phyloP scores from a whole-genome alignment of 257 asterid genomes.

The Fraxinus pennsylvanica region DNA sequence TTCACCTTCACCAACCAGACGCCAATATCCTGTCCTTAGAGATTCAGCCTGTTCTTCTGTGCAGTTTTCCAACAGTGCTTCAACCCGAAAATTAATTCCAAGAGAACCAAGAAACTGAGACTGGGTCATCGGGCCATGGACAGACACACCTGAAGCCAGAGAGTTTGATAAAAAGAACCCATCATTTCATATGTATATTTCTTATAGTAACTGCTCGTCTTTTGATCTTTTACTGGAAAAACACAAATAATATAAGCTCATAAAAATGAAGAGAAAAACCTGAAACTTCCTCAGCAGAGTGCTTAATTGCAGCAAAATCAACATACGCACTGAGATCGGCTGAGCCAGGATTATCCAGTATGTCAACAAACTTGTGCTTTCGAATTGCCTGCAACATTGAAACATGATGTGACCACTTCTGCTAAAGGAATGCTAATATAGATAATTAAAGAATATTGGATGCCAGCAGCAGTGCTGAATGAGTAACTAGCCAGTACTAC shows the following conservation, averaged over 20 bases:
- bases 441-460: not conserved
- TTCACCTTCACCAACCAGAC: conserved; percentile 83
- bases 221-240: not conserved
- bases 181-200: conserved; percentile 1
- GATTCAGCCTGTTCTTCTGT: conserved; percentile 74
- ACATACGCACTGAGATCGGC: conserved; percentile 92
- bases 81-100: conserved; percentile 76
- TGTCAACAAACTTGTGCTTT: conserved; percentile 72
- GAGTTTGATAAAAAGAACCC: not conserved
- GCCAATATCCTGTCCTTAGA: conserved; percentile 78
- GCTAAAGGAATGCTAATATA: not conserved
- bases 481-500: not conserved
- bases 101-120: conserved; percentile 80
- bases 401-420: conserved; percentile 2
- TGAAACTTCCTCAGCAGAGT: conserved; percentile 70
- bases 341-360: conserved; percentile 75
- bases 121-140: conserved; percentile 82
- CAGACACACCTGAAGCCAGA: conserved; percentile 50
- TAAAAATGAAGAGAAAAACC: conserved; percentile 33
- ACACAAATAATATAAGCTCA: not conserved
- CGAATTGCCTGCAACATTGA: conserved; percentile 64
- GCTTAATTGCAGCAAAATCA: conserved; percentile 70
- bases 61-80: conserved; percentile 68
- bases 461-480: not conserved
- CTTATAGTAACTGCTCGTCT: not conserved